Evolutionary conservation across 805 yeast genomes (phyloP).

Genomic region (Metschnikowia sp.): DNA sequence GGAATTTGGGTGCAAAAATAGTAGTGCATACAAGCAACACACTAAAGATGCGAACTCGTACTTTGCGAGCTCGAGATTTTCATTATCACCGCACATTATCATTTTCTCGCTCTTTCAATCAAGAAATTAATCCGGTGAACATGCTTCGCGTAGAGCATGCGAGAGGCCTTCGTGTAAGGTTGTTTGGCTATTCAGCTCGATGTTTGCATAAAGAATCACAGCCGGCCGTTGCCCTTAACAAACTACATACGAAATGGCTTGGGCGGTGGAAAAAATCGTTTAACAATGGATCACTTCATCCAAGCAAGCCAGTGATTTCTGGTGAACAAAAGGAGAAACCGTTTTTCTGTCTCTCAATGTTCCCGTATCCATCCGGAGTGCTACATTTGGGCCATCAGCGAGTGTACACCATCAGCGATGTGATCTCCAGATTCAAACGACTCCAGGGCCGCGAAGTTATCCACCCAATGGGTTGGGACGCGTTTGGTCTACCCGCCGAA

Average conservation of each 20-base stretch:
- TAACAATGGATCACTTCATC: conserved; percentile 35
- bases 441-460: conserved; percentile 74
- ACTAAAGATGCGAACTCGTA: too few species aligned
- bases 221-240: conserved; percentile 15
- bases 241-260: conserved; percentile 54
- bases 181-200: neutral
- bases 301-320: conserved; percentile 17
- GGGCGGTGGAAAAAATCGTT: conserved; percentile 42
- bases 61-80: too few species aligned
- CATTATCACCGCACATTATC: too few species aligned
- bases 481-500: conserved; percentile 97
- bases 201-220: neutral
- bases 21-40: too few species aligned
- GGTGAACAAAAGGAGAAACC: conserved; percentile 8
- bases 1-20: too few species aligned
- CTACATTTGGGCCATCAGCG: conserved; percentile 93
- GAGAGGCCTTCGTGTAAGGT: too few species aligned
- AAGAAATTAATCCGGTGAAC: too few species aligned
- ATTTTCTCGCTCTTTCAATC: too few species aligned
- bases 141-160: too few species aligned
- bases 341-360: conserved; percentile 78
- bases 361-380: conserved; percentile 94
- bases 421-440: conserved; percentile 71
- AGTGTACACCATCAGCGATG: conserved; percentile 89
- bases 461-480: conserved; percentile 99